Percentiles rank a stretch among this genome's conserved stretches.
Conservation (phyloP, 2,329 filamentous ascomycete genomes). For the Byssochlamys sp. region DNA sequence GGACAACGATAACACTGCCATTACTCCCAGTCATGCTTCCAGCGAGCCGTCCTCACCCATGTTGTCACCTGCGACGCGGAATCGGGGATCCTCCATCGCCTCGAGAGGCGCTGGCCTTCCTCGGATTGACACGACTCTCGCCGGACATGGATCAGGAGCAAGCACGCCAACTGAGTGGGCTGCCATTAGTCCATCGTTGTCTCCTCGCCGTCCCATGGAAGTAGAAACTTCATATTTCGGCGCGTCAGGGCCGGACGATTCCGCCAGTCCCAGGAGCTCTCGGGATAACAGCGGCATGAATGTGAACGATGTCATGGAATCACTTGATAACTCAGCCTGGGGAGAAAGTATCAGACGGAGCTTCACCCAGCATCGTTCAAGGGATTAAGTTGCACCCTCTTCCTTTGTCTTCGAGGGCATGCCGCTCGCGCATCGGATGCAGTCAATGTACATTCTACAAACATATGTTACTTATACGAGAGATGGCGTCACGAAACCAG, state of each 20-base stretch:
- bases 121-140: slow-evolving; percentile 34
- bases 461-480: slow-evolving; percentile 5
- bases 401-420: neutral
- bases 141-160: slow-evolving; percentile 27
- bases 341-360: slow-evolving; percentile 83
- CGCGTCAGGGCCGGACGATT: slow-evolving; percentile 18
- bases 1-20: neutral
- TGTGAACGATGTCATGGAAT: slow-evolving; percentile 67
- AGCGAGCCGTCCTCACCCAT: slow-evolving; percentile 10
- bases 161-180: slow-evolving; percentile 39
- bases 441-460: neutral
- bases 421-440: neutral
- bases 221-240: slow-evolving; percentile 21
- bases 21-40: neutral
- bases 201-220: slow-evolving; percentile 22
- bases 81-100: slow-evolving; percentile 20
- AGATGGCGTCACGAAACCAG: slow-evolving; percentile 8
- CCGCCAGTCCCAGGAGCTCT: slow-evolving; percentile 10
- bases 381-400: neutral
- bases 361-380: slow-evolving; percentile 56
- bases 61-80: slow-evolving; percentile 23
- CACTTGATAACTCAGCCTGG: slow-evolving; percentile 84
- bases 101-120: slow-evolving; percentile 34
- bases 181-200: slow-evolving; percentile 43
- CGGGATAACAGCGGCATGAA: slow-evolving; percentile 55